phyloP scores from a whole-genome alignment of 139 green algal genomes.

The Microglena sp. region DNA sequence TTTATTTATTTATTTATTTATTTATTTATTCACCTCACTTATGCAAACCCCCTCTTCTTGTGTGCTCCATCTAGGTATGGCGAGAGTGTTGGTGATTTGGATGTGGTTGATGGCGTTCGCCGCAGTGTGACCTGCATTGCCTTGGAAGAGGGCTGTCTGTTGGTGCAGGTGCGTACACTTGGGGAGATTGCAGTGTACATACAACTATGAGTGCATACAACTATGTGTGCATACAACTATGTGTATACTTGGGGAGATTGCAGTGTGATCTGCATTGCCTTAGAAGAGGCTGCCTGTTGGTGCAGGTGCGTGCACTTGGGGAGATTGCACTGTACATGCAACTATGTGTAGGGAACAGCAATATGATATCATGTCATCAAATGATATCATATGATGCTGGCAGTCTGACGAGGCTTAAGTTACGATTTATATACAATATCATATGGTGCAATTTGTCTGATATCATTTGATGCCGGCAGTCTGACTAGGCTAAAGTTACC shows the following conservation, averaged over 20 bases:
- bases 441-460: no score
- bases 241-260: no score
- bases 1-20: background rate
- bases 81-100: constrained; percentile 65
- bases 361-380: no score
- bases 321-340: background rate
- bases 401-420: no score
- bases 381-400: no score
- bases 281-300: constrained; percentile 50
- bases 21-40: background rate
- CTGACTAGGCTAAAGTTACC: no score
- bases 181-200: background rate
- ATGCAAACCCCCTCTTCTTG: background rate
- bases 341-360: no score
- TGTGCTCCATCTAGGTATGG: constrained; percentile 26
- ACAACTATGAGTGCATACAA: background rate
- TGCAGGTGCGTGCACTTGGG: constrained; percentile 34
- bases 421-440: no score
- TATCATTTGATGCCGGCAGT: no score
- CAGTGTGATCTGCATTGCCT: constrained; percentile 52
- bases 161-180: constrained; percentile 40
- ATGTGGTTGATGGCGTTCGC: constrained; percentile 57
- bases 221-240: background rate
- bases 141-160: constrained; percentile 45
- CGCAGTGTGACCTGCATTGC: constrained; percentile 56